phyloP scores from a whole-genome alignment of 768 basidiomycete genomes.

The Lactarius trivialis region DNA sequence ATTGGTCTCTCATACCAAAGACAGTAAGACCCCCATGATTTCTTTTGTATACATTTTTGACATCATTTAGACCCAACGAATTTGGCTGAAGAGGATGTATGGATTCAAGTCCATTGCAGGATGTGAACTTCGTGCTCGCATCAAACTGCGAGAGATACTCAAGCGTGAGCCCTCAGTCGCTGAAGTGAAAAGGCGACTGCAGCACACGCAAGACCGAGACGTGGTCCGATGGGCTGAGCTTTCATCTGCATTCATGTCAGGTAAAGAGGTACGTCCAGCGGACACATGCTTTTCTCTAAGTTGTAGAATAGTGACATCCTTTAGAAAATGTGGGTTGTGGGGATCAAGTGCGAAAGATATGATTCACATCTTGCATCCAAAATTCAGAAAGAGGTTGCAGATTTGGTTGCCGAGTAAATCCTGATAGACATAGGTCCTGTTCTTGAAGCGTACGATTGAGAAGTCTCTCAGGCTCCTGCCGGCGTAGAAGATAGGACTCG shows the following conservation, averaged over 20 bases:
- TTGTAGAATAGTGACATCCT: not conserved
- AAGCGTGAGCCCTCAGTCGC: slow-evolving; percentile 3
- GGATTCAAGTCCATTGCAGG: fast-evolving
- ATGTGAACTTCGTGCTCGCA: not conserved
- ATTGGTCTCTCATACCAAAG: not conserved
- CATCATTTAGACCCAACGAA: not conserved
- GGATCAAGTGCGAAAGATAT: not conserved
- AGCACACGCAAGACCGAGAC: not conserved
- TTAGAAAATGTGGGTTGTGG: not conserved
- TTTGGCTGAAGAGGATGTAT: not conserved
- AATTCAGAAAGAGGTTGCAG: too few relatives aligned
- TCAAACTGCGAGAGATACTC: not conserved
- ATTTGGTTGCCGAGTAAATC: too few relatives aligned
- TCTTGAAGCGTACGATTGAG: too few relatives aligned
- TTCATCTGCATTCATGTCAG: not conserved
- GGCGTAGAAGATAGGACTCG: not conserved
- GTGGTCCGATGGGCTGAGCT: not conserved
- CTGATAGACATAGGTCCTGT: too few relatives aligned
- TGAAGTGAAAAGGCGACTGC: not conserved
- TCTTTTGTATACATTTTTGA: not conserved
- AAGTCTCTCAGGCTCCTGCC: not conserved
- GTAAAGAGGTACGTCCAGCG: not conserved
- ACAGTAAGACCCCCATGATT: not conserved
- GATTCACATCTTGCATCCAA: not conserved
- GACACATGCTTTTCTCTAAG: not conserved